Conservation (phyloP, 2,329 filamentous ascomycete genomes). For the Fusarium setosum region DNA sequence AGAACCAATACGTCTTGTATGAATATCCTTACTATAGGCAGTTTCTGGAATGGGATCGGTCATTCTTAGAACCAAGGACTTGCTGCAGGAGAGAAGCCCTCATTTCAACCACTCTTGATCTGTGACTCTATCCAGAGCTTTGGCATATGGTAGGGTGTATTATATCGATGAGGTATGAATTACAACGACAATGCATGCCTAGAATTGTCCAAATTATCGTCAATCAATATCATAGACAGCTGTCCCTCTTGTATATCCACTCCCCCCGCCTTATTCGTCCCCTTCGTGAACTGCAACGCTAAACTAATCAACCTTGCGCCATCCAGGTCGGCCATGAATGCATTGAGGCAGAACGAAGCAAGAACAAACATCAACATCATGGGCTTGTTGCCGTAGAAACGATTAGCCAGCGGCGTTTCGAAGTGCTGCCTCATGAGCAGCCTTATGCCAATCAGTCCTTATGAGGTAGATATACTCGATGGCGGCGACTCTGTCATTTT, state of each 20-base stretch:
- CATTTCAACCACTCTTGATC: too few relatives aligned
- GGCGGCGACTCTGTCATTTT: constrained; percentile 56
- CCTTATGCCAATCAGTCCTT: constrained; percentile 64
- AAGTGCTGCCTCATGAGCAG: constrained; percentile 63
- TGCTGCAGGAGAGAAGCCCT: too few relatives aligned
- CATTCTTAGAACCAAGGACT: too few relatives aligned
- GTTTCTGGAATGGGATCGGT: constrained; percentile 4
- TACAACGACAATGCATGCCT: not conserved
- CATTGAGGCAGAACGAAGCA: not conserved
- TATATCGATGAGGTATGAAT: not conserved
- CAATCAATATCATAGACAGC: not conserved
- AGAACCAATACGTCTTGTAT: constrained; percentile 35
- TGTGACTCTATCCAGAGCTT: too few relatives aligned
- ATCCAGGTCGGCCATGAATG: not conserved
- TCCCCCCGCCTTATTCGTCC: not conserved
- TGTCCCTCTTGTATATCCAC: not conserved
- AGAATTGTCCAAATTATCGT: not conserved
- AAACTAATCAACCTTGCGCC: not conserved
- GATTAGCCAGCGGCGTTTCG: constrained; percentile 61
- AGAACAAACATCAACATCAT: not conserved
- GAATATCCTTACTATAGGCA: constrained; percentile 15
- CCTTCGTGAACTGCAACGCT: not conserved
- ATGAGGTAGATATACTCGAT: constrained; percentile 66
- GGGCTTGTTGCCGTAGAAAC: too few relatives aligned
- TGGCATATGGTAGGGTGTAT: too few relatives aligned